Percentiles rank a stretch among this genome's conserved stretches.
phyloP scores from a whole-genome alignment of 345 rosid genomes.

The Lepidium didymum region DNA sequence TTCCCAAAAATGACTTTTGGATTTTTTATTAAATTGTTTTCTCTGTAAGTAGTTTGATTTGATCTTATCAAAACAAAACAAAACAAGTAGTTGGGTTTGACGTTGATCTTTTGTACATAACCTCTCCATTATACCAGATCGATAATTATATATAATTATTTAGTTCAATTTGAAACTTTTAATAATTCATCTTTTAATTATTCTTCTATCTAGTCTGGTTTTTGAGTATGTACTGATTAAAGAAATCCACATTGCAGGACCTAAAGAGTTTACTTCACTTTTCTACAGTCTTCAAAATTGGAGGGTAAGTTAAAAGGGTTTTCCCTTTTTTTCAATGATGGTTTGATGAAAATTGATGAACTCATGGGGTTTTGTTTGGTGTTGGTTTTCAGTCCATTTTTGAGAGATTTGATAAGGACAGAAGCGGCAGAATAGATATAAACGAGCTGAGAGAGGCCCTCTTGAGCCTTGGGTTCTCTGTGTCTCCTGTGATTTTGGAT shows the following conservation, averaged over 20 bases:
- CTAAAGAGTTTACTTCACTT: slow-evolving; percentile 69
- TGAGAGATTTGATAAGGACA: slow-evolving; percentile 75
- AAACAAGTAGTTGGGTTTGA: not conserved
- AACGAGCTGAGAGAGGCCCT: slow-evolving; percentile 85
- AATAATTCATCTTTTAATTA: not conserved
- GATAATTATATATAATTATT: not conserved
- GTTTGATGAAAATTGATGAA: slow-evolving; percentile 1
- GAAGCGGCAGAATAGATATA: slow-evolving; percentile 76
- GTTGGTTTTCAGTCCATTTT: slow-evolving; percentile 49
- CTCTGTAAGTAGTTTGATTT: not conserved
- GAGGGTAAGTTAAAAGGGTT: slow-evolving; percentile 49
- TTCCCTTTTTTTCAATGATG: not conserved
- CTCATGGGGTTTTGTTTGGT: not conserved
- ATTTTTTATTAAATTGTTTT: not conserved
- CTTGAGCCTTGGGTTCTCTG: slow-evolving; percentile 60
- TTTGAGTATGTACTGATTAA: not conserved
- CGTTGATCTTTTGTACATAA: not conserved
- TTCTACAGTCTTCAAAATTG: slow-evolving; percentile 93
- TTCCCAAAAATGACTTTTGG: not conserved
- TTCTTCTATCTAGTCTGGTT: not conserved
- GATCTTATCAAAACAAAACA: not conserved
- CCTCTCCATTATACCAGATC: not conserved
- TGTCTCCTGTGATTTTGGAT: slow-evolving; percentile 62
- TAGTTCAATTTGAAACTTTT: not conserved
- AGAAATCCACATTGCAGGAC: slow-evolving; percentile 42